Base-by-base conservation (phyloP, 371 early-diverging fungal species). In the Chytridium lagenaria region DNA sequence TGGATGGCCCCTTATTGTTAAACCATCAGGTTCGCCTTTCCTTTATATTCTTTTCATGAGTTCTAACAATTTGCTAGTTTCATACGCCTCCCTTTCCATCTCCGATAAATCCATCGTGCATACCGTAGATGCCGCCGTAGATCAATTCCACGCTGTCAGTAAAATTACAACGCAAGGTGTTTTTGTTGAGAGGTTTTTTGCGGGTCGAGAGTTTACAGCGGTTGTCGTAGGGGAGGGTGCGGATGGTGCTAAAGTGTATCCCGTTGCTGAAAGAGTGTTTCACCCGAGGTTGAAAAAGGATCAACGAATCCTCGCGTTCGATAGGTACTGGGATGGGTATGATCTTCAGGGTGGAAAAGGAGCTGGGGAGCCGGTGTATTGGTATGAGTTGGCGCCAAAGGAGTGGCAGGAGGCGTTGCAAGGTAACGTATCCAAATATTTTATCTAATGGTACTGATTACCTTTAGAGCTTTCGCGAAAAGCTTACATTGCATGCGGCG, bases 261-360 rank as follows among this genome's bases (percentile, higher is more conserved):
- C 82, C 10, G 84, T 79, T 30, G 86, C 84, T 1, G 86, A 86
- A 39, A 76, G 86, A 16, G 85, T 73, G 28, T 86, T 86, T 73
- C 72, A 82, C 37, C 40, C 69, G 1, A 70, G 67, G 10, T 40
- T 86, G 22, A 72, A 69, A 40, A 73, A 66, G 52, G 73, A 68
- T 55, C 76, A 85, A 63, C 74, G 85, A 30, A 66, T 86, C 28
- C 64, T 86, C 10, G 78, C 87, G 22, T 86, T 86, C 77, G 86
- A 86, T 37, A 69, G 80, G 72, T 86, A 84, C 66, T 86, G 86
- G 86, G 81, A 81, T 7, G 85, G 86, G 51, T 86, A 79, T 59
- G 78, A 77, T 36, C 61, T 86, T 38, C 63, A 85, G 0, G 83
- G 86, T 19, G 75, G 64, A 33, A 33, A 31, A 15, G 16, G 44